Conservation (phyloP, 2,329 filamentous ascomycete genomes). For the Paracorniculantispora psalliotae region DNA sequence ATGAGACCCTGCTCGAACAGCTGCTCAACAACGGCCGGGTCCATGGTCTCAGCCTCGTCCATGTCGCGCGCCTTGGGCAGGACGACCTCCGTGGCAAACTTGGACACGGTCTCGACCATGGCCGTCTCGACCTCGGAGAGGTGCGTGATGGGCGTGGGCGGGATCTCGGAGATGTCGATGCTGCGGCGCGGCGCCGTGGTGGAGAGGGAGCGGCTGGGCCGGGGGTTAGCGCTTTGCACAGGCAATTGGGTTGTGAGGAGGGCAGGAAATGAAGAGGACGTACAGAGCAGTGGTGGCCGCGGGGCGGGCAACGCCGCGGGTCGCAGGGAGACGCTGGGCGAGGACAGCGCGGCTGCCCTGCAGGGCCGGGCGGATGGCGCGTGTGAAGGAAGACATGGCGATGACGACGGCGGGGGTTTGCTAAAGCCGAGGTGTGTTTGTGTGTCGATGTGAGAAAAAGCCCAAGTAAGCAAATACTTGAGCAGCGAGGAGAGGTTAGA, state of each 20-base stretch:
- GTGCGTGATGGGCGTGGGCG: constrained; percentile 88
- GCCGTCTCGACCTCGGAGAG: constrained; percentile 83
- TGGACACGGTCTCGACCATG: constrained; percentile 85
- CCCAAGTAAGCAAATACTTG: constrained; percentile 6
- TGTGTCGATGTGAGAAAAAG: neutral
- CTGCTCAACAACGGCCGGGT: constrained; percentile 79
- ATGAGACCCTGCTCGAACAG: constrained; percentile 97
- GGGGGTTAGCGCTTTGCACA: neutral
- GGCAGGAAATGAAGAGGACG: constrained; percentile 10
- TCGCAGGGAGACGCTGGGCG: constrained; percentile 25
- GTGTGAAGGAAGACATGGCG: constrained; percentile 44
- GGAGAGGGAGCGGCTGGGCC: constrained; percentile 50
- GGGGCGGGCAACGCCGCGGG: constrained; percentile 18
- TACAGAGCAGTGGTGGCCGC: constrained; percentile 24
- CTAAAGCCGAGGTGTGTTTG: neutral
- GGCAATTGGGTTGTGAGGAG: neutral
- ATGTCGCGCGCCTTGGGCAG: constrained; percentile 91
- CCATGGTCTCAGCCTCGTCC: constrained; percentile 96
- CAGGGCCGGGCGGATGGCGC: constrained; percentile 48
- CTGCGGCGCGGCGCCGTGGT: constrained; percentile 51
- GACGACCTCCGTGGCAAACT: constrained; percentile 85
- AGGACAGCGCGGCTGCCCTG: constrained; percentile 40
- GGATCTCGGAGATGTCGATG: constrained; percentile 67
- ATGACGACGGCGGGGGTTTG: constrained; percentile 22
- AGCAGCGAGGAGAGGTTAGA: too few species aligned